phyloP scores from a whole-genome alignment of 2,329 filamentous ascomycete species.

The Hirsutella minnesotensis region DNA sequence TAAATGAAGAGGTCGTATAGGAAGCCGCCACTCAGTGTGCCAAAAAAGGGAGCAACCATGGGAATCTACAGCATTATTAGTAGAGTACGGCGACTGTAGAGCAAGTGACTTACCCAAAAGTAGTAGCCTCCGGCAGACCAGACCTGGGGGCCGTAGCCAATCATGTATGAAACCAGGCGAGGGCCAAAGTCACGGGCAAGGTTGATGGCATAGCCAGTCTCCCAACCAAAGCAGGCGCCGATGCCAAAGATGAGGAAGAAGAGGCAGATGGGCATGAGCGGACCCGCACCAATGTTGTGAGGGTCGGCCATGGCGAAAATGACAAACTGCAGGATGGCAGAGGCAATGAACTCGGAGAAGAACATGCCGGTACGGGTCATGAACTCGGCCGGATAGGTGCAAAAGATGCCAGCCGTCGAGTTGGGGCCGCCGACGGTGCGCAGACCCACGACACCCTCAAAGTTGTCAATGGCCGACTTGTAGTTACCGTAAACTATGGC shows the following conservation, averaged over 20 bases:
- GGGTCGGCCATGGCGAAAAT: conserved; percentile 58
- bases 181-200: conserved; percentile 62
- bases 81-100: neutral
- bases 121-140: conserved; percentile 59
- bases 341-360: conserved; percentile 61
- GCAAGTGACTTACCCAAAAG: conserved; percentile 46
- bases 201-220: conserved; percentile 68
- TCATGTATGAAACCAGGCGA: conserved; percentile 50
- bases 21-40: conserved; percentile 51
- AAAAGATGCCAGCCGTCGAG: conserved; percentile 59
- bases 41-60: conserved; percentile 59
- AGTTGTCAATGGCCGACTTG: conserved; percentile 49
- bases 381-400: conserved; percentile 58
- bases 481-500: conserved; percentile 53
- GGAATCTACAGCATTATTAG: conserved; percentile 41
- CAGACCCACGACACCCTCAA: conserved; percentile 47
- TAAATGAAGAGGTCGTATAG: conserved; percentile 59
- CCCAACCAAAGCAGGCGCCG: conserved; percentile 62
- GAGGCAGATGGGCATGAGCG: conserved; percentile 44
- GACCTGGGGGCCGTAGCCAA: conserved; percentile 57
- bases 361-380: conserved; percentile 56
- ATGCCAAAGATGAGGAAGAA: conserved; percentile 67
- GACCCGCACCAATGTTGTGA: conserved; percentile 43
- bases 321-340: conserved; percentile 55
- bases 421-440: conserved; percentile 48